phyloP scores from a whole-genome alignment of 305 asterid species.

The Fraxinus dipetala region DNA sequence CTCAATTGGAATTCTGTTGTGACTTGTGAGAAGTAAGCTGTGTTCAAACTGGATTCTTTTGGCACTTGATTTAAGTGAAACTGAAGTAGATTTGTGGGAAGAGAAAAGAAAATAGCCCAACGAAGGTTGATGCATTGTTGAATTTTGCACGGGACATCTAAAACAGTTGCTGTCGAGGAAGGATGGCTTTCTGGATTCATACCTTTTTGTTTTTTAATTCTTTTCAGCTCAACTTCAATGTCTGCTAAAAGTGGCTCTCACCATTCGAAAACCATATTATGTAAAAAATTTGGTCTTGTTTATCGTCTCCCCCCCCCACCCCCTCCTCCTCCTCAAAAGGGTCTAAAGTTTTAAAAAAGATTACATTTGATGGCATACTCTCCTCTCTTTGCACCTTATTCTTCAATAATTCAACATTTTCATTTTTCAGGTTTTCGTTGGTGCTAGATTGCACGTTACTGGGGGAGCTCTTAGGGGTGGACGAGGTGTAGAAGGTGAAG shows the following conservation, averaged over 20 bases:
- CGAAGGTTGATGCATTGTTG: neutral
- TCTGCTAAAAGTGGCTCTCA: neutral
- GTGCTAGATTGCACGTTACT: slow-evolving; percentile 96
- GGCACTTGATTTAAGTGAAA: neutral
- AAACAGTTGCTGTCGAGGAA: neutral
- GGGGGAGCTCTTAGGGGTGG: slow-evolving; percentile 99
- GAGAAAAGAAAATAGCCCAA: neutral
- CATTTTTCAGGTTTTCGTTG: slow-evolving; percentile 82
- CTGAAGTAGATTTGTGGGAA: neutral
- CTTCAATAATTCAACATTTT: slow-evolving; percentile 1
- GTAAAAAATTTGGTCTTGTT: neutral
- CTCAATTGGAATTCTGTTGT: neutral
- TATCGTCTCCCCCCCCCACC: too few relatives aligned
- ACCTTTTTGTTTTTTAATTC: neutral
- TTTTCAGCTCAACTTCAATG: neutral
- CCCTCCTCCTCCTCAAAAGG: neutral
- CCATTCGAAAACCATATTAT: neutral
- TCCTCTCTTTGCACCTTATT: slow-evolving; percentile 18
- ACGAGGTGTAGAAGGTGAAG: slow-evolving; percentile 90
- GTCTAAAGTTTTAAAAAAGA: neutral
- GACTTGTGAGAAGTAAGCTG: neutral
- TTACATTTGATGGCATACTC: neutral
- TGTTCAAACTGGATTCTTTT: neutral
- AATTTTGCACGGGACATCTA: neutral
- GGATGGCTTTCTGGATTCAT: neutral